Evolutionary conservation across 2,329 filamentous ascomycete species (phyloP), one percentile per base, ranked within the genome.

Genomic region (Hypoxylon sp.): DNA sequence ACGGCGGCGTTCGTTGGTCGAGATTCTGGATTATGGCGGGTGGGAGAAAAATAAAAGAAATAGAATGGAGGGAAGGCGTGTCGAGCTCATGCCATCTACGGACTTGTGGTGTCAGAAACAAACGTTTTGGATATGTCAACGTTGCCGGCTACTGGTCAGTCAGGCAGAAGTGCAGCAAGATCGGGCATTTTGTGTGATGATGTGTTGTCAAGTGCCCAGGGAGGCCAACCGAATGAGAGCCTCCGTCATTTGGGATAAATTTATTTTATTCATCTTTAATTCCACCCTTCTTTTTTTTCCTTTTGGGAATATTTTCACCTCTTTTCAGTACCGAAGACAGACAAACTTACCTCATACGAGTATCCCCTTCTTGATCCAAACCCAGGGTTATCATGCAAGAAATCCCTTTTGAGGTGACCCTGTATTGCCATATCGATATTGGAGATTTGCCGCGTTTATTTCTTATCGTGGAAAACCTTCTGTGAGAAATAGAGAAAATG

Each of bases 121-220:
- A 68, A 68, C 65, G 64, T 69, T 39, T 59, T 53, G 59, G 65
- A 64, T 67, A 62, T 69, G 62, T 62, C 59, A 63, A 70, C 50
- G 68, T 62, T 57, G 67, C 55, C 64, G 64, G 68, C 64, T 72
- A 74, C 71, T 72, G 67, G 74, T 67, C 72, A 73, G 78, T 82
- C 78, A 80, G 80, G 80, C 80, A 82, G 77, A 79, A 77, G 75
- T 81, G 80, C 80, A 81, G 75, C 73, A 75, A 71, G 65, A 76
- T 79, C 76, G 75, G 78, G 79, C 77, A 75, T 75, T 74, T 74
- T 75, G 74, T 77, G 73, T 74, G 77, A 74, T 81, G 81, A 83
- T 84, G 80, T 78, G 82, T 83, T 84, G 82, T 83, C 82, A 84
- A 77, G 72, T 28, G 74, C 71, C 69, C 59, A 61, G 70, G 67